Evolutionary conservation across 331 rosid genomes (phyloP), one percentile per base, ranked within the genome.

Genomic region (Prunus yedoensis): DNA sequence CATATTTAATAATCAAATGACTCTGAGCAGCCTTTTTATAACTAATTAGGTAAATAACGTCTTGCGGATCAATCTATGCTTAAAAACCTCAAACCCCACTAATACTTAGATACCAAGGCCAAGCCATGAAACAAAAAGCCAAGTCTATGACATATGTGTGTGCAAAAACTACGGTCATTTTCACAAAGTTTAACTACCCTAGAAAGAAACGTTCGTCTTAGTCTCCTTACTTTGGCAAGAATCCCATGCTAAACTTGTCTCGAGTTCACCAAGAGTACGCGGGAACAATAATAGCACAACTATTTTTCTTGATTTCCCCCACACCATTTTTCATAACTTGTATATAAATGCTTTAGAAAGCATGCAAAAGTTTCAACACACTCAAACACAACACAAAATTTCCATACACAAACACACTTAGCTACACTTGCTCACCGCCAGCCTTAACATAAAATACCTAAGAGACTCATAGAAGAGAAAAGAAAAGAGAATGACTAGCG

Each of bases 401-500:
- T 13, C 56, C 18, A 4, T 16, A 51, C 56, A 12, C 52, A 47
- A 47, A 47, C 15, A 25, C 59, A 15, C 5, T 47, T 3, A 13
- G 52, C 52, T 47, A 47, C 38, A 35, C 38, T 35, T 35, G 38
- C 38, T 35, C 12, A 8, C 52, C 12, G 17, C 32, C 20, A 64
- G 8, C 32, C 9, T 7, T 13, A 47, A 12, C 52, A 47, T 14
- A 47, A 47, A 47, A 10, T 47, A 47, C 3, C 13, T 4, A 0
- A 47, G 52, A 47, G 52, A 12, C 15, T 47, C 15, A 47, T 47
- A 10, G 15, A 52, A 52, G 57, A 47, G 38, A 35, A 35, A 35
- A 35, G 38, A 35, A 35, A 35, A 35, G 38, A 52, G 17, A 38
- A 71, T 63, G 85, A 74, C 79, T 30, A 27, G 76, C 20, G 38